Conservation (phyloP, 2,329 filamentous ascomycete species). For the Dactylellina leptospora region DNA sequence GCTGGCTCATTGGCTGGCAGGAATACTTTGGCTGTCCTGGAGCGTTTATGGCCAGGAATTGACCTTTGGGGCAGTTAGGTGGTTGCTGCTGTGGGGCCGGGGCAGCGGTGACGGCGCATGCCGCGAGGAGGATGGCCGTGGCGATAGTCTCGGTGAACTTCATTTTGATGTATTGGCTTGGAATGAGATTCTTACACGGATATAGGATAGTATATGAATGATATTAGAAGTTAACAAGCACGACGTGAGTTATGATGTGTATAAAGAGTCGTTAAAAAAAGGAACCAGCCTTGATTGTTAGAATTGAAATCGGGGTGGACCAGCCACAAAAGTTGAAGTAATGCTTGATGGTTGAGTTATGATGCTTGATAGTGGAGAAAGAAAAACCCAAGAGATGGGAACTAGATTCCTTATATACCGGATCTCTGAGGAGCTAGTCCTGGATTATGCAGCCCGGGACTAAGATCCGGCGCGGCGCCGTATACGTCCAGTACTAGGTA, state of each 20-base stretch:
- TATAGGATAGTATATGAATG: no score
- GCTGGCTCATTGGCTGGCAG: not conserved
- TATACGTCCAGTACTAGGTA: constrained; percentile 5
- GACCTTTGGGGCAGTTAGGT: not conserved
- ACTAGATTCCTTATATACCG: constrained; percentile 34
- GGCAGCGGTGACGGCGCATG: constrained; percentile 10
- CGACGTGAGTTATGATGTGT: not conserved
- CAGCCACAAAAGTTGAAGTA: constrained; percentile 25
- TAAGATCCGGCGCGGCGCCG: constrained; percentile 16
- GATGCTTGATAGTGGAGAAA: constrained; percentile 3
- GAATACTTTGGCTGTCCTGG: not conserved
- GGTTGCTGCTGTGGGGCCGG: not conserved
- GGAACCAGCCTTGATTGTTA: constrained; percentile 31
- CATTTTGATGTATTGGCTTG: constrained; percentile 40
- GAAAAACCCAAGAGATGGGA: constrained; percentile 12
- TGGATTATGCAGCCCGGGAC: constrained; percentile 13
- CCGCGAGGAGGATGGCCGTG: constrained; percentile 17
- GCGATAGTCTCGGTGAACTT: constrained; percentile 27
- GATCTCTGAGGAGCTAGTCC: no score
- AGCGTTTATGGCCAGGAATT: constrained; percentile 2
- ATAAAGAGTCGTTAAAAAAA: constrained; percentile 18
- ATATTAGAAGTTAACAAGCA: no score
- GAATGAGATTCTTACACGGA: not conserved
- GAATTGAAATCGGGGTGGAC: constrained; percentile 36
- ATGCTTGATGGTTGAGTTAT: constrained; percentile 3